phyloP scores from a whole-genome alignment of 2,329 filamentous ascomycete species.

The Pyricularia grisea region DNA sequence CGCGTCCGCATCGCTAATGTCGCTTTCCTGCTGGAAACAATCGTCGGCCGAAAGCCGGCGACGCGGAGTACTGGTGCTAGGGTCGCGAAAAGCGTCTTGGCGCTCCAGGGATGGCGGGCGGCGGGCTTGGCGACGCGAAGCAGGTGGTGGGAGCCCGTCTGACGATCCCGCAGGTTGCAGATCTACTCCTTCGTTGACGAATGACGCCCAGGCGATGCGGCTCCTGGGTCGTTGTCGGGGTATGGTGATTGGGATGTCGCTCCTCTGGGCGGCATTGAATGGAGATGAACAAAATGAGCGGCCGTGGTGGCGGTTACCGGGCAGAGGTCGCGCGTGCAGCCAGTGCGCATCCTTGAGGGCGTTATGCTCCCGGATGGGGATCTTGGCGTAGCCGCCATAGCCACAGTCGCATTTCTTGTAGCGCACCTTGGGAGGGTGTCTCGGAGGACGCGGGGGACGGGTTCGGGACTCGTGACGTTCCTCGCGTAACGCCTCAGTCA shows the following conservation, averaged over 20 bases:
- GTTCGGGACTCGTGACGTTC: not conserved
- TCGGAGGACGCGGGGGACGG: not conserved
- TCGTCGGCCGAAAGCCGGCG: constrained; percentile 10
- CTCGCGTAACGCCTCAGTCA: not conserved
- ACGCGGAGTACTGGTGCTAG: constrained; percentile 22
- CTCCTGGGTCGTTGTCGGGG: not conserved
- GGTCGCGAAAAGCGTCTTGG: constrained; percentile 36
- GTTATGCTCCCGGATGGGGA: constrained; percentile 2
- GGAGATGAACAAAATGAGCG: not conserved
- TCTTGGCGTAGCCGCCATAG: not conserved
- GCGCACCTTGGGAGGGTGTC: not conserved
- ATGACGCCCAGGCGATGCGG: constrained; percentile 1
- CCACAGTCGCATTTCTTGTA: not conserved
- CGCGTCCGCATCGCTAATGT: not conserved
- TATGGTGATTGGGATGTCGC: not conserved
- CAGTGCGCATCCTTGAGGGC: not conserved
- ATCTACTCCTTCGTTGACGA: constrained; percentile 20
- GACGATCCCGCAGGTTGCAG: constrained; percentile 16
- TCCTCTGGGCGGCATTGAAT: not conserved
- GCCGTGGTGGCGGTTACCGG: not conserved
- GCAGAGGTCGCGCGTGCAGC: not conserved
- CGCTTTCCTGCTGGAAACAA: not conserved
- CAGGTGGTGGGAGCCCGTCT: constrained; percentile 12
- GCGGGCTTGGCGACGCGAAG: constrained; percentile 27
- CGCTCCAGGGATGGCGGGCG: constrained; percentile 32